A percentile compares a stretch with the other conserved stretches of the same genome.
phyloP scores from a whole-genome alignment of 169 alveolate species.

The Ichthyophthirius multifiliis region DNA sequence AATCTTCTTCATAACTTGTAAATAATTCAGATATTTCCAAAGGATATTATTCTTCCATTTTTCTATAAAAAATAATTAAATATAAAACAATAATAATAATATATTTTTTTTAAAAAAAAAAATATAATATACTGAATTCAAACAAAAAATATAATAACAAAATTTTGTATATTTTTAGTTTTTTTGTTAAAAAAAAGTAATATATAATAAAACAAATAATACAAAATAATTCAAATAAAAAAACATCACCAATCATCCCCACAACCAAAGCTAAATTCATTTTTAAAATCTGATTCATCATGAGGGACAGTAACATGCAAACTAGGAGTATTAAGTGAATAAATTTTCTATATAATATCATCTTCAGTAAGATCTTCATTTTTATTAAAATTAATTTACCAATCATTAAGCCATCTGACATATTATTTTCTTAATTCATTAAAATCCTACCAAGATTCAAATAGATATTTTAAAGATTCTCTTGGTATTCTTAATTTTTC shows the following conservation, averaged over 20 bases:
- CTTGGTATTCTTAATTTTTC: neutral
- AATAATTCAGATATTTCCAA: neutral
- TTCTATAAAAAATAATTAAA: neutral
- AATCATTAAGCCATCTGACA: neutral
- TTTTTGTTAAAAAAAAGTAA: too few species aligned
- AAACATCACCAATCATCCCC: too few species aligned
- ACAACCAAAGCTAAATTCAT: too few species aligned
- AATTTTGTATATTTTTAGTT: too few species aligned
- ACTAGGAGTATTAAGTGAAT: neutral
- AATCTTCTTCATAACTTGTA: neutral
- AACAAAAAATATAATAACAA: too few species aligned
- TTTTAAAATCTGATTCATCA: constrained; percentile 2
- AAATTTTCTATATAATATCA: neutral
- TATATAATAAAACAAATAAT: too few species aligned
- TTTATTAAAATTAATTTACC: neutral
- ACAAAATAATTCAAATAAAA: too few species aligned
- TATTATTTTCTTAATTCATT: neutral
- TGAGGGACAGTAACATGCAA: neutral
- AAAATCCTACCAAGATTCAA: neutral
- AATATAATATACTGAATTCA: too few species aligned
- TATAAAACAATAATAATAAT: too few species aligned
- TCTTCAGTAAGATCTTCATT: constrained; percentile 7
- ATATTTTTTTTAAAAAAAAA: too few species aligned
- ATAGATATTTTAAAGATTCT: neutral
- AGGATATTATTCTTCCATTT: neutral